phyloP scores from a whole-genome alignment of 768 basidiomycete genomes.

The Tulasnella sp. region DNA sequence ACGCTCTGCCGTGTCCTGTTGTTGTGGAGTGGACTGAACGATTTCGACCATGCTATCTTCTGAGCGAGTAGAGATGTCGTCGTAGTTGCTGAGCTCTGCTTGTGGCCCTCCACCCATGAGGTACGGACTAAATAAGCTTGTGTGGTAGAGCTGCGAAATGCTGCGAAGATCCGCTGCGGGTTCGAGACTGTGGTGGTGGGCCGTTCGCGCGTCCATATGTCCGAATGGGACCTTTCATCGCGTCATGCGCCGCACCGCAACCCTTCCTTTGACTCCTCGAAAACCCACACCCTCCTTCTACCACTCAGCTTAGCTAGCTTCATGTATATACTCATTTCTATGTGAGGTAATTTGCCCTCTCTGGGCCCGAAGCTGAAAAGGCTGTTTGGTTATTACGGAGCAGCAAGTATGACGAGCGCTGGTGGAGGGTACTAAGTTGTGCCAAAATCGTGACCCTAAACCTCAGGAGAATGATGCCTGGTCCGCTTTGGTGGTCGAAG shows the following conservation, averaged over 20 bases:
- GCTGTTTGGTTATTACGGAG: too few relatives aligned
- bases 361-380: too few relatives aligned
- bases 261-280: background rate
- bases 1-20: background rate
- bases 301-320: too few relatives aligned
- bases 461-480: background rate
- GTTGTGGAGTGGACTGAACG: conserved; percentile 16
- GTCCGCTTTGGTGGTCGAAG: background rate
- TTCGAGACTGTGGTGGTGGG: background rate
- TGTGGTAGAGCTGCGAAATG: conserved; percentile 10
- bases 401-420: too few relatives aligned
- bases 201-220: conserved; percentile 9
- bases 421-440: background rate
- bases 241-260: background rate
- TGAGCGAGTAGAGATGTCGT: conserved; percentile 24
- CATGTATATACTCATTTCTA: too few relatives aligned
- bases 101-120: conserved; percentile 20
- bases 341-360: too few relatives aligned
- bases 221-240: background rate
- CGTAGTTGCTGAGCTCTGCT: background rate
- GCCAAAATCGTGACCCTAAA: background rate
- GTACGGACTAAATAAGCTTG: background rate
- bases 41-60: conserved; percentile 27
- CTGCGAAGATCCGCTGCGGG: conserved; percentile 9
- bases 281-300: background rate